Percentiles rank a stretch among this genome's conserved stretches.
phyloP scores from a whole-genome alignment of 495 filamentous ascomycete species.

The Achaetomiella virescens region DNA sequence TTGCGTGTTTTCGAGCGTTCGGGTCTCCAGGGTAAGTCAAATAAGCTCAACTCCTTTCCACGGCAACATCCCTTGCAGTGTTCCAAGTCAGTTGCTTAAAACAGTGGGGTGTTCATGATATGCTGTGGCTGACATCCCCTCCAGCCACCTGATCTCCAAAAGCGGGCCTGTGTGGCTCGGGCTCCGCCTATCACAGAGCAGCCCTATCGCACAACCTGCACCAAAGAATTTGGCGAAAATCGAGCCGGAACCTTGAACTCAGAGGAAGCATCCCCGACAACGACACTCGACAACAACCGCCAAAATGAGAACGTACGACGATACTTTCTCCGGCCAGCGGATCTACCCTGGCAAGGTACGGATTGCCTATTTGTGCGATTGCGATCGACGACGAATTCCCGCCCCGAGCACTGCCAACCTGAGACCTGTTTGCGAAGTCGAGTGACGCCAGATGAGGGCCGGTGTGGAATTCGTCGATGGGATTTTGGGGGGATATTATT shows the following conservation, averaged over 20 bases:
- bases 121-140: not conserved
- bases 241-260: constrained; percentile 29
- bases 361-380: constrained; percentile 6
- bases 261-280: constrained; percentile 29
- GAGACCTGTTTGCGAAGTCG: not conserved
- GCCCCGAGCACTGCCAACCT: constrained; percentile 2
- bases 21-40: too few relatives aligned
- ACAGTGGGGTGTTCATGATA: not conserved
- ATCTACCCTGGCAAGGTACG: constrained; percentile 99
- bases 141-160: constrained; percentile 1
- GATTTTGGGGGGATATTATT: constrained; percentile 1
- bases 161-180: constrained; percentile 17
- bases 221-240: constrained; percentile 34
- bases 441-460: constrained; percentile 10
- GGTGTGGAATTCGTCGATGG: constrained; percentile 6
- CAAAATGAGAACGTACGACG: constrained; percentile 98
- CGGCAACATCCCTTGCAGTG: not conserved
- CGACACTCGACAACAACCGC: constrained; percentile 44
- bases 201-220: constrained; percentile 36
- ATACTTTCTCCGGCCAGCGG: constrained; percentile 94
- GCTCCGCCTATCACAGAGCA: constrained; percentile 28
- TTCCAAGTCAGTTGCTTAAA: not conserved
- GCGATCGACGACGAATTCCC: constrained; percentile 14
- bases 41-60: too few relatives aligned
- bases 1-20: too few relatives aligned